Evolutionary conservation across 306 rosid genomes (phyloP).

Genomic region (Potentilla sterilis): DNA sequence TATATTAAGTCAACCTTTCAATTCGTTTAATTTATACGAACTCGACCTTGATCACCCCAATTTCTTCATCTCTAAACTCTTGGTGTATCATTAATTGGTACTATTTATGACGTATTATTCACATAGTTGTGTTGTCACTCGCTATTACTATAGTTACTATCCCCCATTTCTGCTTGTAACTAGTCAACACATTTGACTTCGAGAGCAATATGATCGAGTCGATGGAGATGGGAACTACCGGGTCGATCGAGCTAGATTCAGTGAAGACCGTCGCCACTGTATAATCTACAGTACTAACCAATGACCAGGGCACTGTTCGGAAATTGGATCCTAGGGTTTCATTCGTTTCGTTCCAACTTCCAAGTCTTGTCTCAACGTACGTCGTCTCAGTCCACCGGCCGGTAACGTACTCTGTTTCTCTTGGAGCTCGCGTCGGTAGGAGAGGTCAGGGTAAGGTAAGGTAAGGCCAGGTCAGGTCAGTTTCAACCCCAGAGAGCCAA

Average conservation of each 20-base stretch:
- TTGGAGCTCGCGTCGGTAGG: conserved; percentile 3
- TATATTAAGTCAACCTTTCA: too few relatives aligned
- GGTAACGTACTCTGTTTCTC: background rate
- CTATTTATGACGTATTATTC: background rate
- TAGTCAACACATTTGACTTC: background rate
- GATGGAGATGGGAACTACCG: background rate
- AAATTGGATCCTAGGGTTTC: background rate
- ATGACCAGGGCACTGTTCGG: background rate
- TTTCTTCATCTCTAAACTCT: too few relatives aligned
- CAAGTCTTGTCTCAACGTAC: background rate
- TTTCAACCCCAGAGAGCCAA: background rate
- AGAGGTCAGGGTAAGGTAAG: background rate
- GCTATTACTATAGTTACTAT: background rate
- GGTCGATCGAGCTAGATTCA: background rate
- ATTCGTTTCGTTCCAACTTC: conserved; percentile 3
- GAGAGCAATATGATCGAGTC: background rate
- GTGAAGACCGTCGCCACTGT: background rate
- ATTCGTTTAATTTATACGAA: too few relatives aligned
- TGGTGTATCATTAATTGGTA: background rate
- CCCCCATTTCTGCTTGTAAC: background rate
- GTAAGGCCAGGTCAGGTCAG: background rate
- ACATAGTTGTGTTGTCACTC: background rate
- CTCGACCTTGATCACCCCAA: too few relatives aligned
- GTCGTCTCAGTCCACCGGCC: background rate
- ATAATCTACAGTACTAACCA: background rate